Base-by-base conservation (phyloP, 768 basidiomycete species). In the Pleurotus ostreatus region DNA sequence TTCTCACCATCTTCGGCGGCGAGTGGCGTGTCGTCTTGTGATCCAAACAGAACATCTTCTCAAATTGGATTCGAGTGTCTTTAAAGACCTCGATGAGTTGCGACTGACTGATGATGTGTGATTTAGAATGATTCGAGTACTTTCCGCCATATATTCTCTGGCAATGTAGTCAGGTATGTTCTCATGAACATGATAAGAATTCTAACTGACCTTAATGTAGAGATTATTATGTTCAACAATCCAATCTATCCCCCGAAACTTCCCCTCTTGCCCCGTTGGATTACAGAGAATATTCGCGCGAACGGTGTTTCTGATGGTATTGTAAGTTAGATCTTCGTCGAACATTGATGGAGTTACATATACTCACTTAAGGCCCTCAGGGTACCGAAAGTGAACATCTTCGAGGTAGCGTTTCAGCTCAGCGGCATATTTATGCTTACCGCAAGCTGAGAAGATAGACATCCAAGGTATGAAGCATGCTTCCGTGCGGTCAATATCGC, bases 201-300 rank as follows among this genome's bases (percentile, higher is more conserved):
- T n/a, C n/a, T n/a, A n/a, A n/a, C 59, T 49, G 20, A 66, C 69
- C 59, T 74, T 74, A 7, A 63, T 67, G 16, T 65, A 70, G 1
- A 70, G 60, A 49, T 73, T 72, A 22, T 67, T 60, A 0, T 61
- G 56, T 49, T 74, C 71, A n/a, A 69, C 58, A 2, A 59, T 13
- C 72, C 70, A 72, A 49, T 74, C 72, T 9, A 70, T 61, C 6
- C 53, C 65, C 1, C 62, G 61, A 53, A 66, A 73, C 2, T 51
- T 45, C 55, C 55, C 8, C 40, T 18, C 26, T 65, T 67, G 30
- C 1, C 71, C 67, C 1, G 63, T 66, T 1, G 68, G 71, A 57
- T 73, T 73, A 18, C 64, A 57, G 5, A 73, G 61, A 1, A 63
- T 58, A 16, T 59, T 57, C 20, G 43, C 56, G 6, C 49, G 55